Conservation (phyloP, 768 basidiomycete species). For the Arthromyces matolae region DNA sequence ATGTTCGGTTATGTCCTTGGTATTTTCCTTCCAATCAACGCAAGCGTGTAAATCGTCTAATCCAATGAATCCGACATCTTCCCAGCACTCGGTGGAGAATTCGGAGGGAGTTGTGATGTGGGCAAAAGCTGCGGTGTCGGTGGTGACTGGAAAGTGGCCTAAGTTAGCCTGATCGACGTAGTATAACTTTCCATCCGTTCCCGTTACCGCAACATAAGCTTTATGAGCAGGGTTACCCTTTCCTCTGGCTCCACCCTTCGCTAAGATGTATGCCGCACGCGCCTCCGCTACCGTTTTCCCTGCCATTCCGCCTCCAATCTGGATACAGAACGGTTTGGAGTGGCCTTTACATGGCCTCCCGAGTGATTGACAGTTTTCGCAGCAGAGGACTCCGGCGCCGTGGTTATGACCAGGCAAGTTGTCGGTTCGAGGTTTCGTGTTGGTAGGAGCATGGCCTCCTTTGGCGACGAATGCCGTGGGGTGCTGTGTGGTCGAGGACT, state of each 20-base stretch:
- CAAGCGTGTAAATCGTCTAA: not conserved
- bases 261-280: too few species aligned
- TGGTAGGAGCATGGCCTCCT: too few species aligned
- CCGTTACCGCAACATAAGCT: not conserved
- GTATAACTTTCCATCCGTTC: slow-evolving; percentile 1
- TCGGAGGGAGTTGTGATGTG: not conserved
- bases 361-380: slow-evolving; percentile 13
- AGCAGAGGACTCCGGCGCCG: not conserved
- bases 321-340: too few species aligned
- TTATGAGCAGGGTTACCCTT: too few species aligned
- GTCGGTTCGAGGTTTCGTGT: not conserved
- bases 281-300: too few species aligned
- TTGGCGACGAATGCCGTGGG: too few species aligned
- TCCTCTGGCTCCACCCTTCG: too few species aligned
- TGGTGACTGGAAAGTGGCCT: not conserved
- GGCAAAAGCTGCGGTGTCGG: not conserved
- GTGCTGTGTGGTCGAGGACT: too few species aligned
- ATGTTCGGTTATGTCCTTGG: not conserved
- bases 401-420: not conserved
- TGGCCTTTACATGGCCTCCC: too few species aligned
- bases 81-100: not conserved
- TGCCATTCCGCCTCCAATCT: too few species aligned
- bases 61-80: not conserved
- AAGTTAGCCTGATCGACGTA: not conserved
- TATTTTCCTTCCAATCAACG: not conserved